Base-by-base conservation (phyloP, 2,329 filamentous ascomycete genomes). In the Ascochyta fabae region DNA sequence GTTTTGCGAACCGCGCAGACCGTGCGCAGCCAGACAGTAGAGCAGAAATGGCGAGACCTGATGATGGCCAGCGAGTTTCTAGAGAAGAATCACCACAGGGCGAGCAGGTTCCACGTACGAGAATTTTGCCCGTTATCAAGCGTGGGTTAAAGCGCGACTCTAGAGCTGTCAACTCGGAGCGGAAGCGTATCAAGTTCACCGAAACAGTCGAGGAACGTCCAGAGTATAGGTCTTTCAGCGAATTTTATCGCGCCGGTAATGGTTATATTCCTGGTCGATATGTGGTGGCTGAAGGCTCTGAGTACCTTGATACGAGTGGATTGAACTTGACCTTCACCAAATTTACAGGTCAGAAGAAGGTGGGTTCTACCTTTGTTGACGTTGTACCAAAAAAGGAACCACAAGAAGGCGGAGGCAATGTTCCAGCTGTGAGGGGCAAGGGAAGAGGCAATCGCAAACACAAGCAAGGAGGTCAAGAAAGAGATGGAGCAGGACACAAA, bases 301-400 rank as follows among this genome's bases (percentile, higher is more conserved):
- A 68, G 40, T 70, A 61, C 33, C 51, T 70, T 16, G 71, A 74
- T 43, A 71, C 69, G 1, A 72, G 68, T 33, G 71, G 71, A 1
- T 52, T 41, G 16, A 53, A 52, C 3, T 47, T 59, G 26, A 56
- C 58, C 6, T 64, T 61, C n/a, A 43, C 56, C 7, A 66, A 65
- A 23, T 74, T 72, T 27, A 65, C 65, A 8, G 61, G 69, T 5
- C 42, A 61, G 35, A 70, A 56, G 48, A 70, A 65, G 48, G 44
- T 60, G 8, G 62, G 65, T 16, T 56, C 54, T 6, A 56, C 39
- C 15, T 71, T 68, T 55, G 56, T 71, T 19, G 61, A 69, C 23
- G 49, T 68, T 16, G 43, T 53, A 26, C 54, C 56, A 34, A 59
- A 62, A 29, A 58, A 63, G 24, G 60, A 64, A 12, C 51, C 57